Base-by-base conservation (phyloP, 257 asterid genomes). In the Apocynum venetum region DNA sequence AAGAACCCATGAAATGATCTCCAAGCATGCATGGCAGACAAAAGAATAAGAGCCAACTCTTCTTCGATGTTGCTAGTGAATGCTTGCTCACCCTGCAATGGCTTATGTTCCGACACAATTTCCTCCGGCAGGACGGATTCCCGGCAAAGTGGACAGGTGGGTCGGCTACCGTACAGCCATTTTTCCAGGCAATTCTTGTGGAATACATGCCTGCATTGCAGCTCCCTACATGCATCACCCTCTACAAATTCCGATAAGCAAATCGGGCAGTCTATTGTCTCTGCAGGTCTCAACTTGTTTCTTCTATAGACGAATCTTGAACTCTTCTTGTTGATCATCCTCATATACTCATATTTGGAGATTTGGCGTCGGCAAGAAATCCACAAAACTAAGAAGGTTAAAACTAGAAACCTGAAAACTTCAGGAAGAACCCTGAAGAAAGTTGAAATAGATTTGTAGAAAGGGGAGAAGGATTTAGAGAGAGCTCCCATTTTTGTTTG, bases 111-210 rank as follows among this genome's bases (percentile, higher is more conserved):
- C 20, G 9, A 31, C 38, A 75, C 73, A 51, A 77, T 55, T 49
- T 61, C 79, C 73, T 74, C 44, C 13, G 77, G 76, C 86, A 89
- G 84, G 44, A 91, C 88, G 79, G 46, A 59, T 36, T 77, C 75
- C 80, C 94, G 80, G 79, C 94, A 89, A 19, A 91, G 76, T 9
- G 97, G 97, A 77, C 97, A 91, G 13, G 89, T 84, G 11, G 85
- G 85, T 25, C 68, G 73, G 66, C 71, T 52, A 11, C 76, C 41
- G 7, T 71, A 81, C 91, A 79, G 57, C 82, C 96, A 89, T 73
- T 51, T 83, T 78, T 88, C 92, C 49, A 89, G 52, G 47, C 96
- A 91, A 8, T 75, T 75, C 41, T 55, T 77, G 66, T 89, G 96
- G 76, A 86, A 91, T 0, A 17, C 65, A 36, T 91, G 97, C 74